Evolutionary conservation across 805 yeast genomes (phyloP).

Genomic region (Monosporozyma aerobia): DNA sequence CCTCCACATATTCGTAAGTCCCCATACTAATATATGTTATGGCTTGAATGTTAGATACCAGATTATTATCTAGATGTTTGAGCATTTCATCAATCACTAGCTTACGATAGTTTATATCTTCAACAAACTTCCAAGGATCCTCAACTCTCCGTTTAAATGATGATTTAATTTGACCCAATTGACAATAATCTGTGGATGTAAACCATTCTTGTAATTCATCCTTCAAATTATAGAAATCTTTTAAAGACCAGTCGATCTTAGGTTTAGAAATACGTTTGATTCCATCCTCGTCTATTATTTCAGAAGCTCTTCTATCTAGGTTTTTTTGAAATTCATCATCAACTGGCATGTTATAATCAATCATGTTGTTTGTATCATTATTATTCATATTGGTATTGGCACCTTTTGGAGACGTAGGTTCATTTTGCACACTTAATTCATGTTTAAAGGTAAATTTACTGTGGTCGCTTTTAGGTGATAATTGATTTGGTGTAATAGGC

Average conservation of each 20-base stretch:
- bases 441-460: neutral
- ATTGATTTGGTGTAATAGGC: constrained; percentile 13
- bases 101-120: constrained; percentile 14
- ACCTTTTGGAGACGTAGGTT: neutral
- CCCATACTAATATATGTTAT: constrained; percentile 25
- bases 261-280: constrained; percentile 32
- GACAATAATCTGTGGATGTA: constrained; percentile 23
- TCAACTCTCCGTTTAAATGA: constrained; percentile 10
- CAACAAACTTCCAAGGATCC: constrained; percentile 8
- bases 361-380: constrained; percentile 2
- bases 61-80: constrained; percentile 1
- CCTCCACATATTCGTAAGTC: constrained; percentile 7
- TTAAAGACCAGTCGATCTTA: constrained; percentile 35
- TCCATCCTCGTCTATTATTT: constrained; percentile 9
- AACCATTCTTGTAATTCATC: constrained; percentile 44
- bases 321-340: constrained; percentile 29
- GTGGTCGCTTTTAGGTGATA: constrained; percentile 7
- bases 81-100: neutral
- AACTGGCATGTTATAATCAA: constrained; percentile 29
- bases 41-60: constrained; percentile 10
- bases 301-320: constrained; percentile 31
- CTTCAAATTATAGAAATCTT: constrained; percentile 30
- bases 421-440: neutral
- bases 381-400: neutral
- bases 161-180: constrained; percentile 9